Evolutionary conservation across 2,329 filamentous ascomycete species (phyloP).

Genomic region (Phialophora expanda): DNA sequence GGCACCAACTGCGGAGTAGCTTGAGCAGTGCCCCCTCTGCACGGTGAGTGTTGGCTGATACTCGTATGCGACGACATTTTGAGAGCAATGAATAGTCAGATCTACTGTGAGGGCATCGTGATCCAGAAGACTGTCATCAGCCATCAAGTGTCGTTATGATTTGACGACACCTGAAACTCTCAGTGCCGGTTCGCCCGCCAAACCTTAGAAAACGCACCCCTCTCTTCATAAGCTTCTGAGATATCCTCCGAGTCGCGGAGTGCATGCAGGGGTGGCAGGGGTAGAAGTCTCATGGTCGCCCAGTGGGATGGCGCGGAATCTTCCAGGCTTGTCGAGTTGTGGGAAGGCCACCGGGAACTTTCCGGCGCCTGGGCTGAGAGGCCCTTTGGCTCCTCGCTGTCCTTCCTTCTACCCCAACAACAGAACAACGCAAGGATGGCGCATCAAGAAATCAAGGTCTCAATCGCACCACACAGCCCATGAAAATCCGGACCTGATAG

Average conservation of each 20-base stretch:
- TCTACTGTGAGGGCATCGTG: neutral
- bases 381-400: neutral
- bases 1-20: neutral
- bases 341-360: constrained; percentile 19
- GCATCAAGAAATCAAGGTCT: neutral
- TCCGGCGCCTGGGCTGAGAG: constrained; percentile 1
- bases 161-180: neutral
- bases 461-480: neutral
- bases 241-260: constrained; percentile 9
- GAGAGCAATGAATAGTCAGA: neutral
- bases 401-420: too few species aligned
- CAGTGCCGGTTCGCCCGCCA: neutral
- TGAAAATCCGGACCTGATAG: neutral
- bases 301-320: neutral
- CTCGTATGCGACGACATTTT: too few species aligned
- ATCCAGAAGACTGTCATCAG: neutral
- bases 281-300: neutral
- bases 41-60: neutral
- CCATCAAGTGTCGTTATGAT: neutral
- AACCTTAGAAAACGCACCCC: neutral
- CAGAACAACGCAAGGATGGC: neutral
- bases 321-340: neutral
- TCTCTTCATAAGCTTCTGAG: constrained; percentile 1
- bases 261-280: constrained; percentile 8
- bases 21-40: too few species aligned